Evolutionary conservation across 202 grass and related monocot species (phyloP).

Genomic region (Bolboschoenoplectus hybrid): DNA sequence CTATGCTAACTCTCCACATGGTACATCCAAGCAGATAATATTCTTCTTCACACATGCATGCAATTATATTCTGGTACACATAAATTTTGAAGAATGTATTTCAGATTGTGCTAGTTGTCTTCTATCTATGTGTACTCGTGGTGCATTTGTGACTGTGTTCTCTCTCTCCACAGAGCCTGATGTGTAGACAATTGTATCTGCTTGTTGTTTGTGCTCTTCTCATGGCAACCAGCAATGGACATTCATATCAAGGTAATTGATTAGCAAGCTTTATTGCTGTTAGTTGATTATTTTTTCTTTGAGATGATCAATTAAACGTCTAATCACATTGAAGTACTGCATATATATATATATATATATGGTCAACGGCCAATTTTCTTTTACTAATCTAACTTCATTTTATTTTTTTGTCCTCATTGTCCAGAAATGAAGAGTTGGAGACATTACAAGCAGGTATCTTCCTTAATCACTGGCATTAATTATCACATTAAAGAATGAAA

Average conservation of each 20-base stretch:
- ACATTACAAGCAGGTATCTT: neutral
- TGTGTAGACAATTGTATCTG: neutral
- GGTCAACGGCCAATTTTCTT: neutral
- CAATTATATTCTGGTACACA: neutral
- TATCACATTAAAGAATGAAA: no score
- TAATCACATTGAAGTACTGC: neutral
- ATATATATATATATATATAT: neutral
- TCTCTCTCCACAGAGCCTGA: neutral
- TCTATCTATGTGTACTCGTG: neutral
- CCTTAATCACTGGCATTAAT: no score
- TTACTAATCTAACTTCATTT: neutral
- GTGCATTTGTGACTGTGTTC: neutral
- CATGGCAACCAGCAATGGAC: neutral
- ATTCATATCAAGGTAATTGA: slow-evolving; percentile 16
- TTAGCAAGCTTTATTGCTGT: neutral
- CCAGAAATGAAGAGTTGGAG: slow-evolving; percentile 25
- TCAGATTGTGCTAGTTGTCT: neutral
- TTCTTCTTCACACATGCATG: neutral
- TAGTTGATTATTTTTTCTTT: neutral
- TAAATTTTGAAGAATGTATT: slow-evolving; percentile 4
- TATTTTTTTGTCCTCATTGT: neutral
- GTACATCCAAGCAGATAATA: neutral
- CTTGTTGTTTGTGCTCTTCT: slow-evolving; percentile 21
- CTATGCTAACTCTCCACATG: slow-evolving; percentile 9
- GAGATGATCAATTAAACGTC: neutral